Evolutionary conservation across 495 filamentous ascomycete species (phyloP), one percentile per base, ranked within the genome.

Genomic region (Penicillium salamii): DNA sequence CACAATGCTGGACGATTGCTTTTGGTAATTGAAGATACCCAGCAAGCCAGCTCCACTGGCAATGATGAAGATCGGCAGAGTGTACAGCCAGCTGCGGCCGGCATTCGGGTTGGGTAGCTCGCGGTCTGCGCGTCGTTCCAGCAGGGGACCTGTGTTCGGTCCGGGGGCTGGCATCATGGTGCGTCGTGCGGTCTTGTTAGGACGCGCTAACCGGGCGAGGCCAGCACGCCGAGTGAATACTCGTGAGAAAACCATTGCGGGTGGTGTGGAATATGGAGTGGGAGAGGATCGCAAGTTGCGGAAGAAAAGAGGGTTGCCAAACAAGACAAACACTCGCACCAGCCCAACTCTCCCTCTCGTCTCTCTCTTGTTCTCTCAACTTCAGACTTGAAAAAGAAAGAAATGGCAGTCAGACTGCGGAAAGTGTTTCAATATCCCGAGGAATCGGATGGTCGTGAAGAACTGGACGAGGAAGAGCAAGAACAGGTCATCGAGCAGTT

Each of bases 1-100:
- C 3, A 96, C 89, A 11, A 97, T 83, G 44, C 86, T 86, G 14
- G 82, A 87, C 2, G 87, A 89, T 2, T 82, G 79, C 63, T 96
- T 96, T 61, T 98, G 92, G 78, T 98, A 97, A 76, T 98, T 98
- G 85, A 98, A 97, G 66, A 96, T 93, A 35, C 83, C 88, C 31
- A 93, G 72, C 51, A 85, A 82, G 42, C 82, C 84, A 15, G 74
- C 74, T 26, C 79, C 79, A 43, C 92, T 75, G 37, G 84, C 67
- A 33, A 75, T 49, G 2, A 77, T 54, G 61, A 86, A 87, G 35
- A 85, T 62, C 3, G 84, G 83, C 4, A 84, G 52, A 0, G 80
- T 82, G 8, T 64, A 60, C 7, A 78, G 49, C 79, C 79, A 85
- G 49, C 70, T 59, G 23, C 64, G 54, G 31, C 60, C 61, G 11